phyloP scores from a whole-genome alignment of 2,329 filamentous ascomycete genomes.

The Alternaria infectoria region DNA sequence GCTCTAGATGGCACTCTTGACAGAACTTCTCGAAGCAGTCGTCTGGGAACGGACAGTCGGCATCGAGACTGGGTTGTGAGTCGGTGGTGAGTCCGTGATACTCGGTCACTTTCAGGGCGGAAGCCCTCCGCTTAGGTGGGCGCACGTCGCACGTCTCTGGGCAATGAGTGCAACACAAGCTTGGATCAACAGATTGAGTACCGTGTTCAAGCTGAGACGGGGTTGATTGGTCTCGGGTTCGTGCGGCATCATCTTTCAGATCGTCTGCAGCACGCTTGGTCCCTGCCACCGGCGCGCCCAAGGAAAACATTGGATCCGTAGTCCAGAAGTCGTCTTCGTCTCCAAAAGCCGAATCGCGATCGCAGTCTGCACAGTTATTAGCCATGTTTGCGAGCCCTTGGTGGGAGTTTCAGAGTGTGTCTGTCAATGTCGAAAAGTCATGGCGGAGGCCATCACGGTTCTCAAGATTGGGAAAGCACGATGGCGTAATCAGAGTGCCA shows the following conservation, averaged over 20 bases:
- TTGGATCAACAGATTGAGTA: constrained; percentile 18
- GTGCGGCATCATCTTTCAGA: constrained; percentile 22
- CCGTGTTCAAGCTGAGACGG: neutral
- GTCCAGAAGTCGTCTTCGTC: constrained; percentile 36
- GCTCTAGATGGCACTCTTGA: constrained; percentile 43
- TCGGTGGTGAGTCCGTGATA: constrained; percentile 33
- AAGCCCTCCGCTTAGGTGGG: constrained; percentile 44
- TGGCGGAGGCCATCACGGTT: constrained; percentile 12
- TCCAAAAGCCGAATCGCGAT: constrained; percentile 42
- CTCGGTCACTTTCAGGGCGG: constrained; percentile 37
- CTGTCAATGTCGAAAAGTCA: constrained; percentile 6
- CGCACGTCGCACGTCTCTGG: constrained; percentile 27
- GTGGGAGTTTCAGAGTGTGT: constrained; percentile 3
- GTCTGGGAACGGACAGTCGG: constrained; percentile 42
- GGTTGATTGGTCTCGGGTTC: constrained; percentile 7
- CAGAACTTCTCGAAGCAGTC: constrained; percentile 46
- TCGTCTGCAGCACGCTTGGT: constrained; percentile 40
- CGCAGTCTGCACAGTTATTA: constrained; percentile 36
- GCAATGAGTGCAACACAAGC: constrained; percentile 35
- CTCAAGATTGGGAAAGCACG: constrained; percentile 4
- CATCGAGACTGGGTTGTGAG: constrained; percentile 16
- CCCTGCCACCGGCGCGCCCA: constrained; percentile 35
- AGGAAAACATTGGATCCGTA: constrained; percentile 36
- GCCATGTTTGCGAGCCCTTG: constrained; percentile 29
- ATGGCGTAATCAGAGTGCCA: neutral